These are phyloP conservation scores for Candida saitoana DNA, from an alignment of 805 yeast species.

Conservation along the genomic window DNA sequence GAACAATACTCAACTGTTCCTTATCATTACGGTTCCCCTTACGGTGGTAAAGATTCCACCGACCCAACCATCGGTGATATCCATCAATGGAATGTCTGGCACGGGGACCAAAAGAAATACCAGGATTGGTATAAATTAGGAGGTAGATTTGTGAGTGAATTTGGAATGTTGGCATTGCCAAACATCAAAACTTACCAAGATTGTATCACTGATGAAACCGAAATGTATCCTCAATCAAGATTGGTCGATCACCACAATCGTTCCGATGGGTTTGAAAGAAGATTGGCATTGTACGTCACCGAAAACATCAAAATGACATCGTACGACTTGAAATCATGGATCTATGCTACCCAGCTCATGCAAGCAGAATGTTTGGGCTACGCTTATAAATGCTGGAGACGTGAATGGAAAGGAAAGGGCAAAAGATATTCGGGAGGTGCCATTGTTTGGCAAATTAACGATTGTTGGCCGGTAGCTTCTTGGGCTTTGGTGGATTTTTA, in stretches of 20 bases:
- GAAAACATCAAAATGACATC: slow-evolving; percentile 38
- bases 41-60: slow-evolving; percentile 35
- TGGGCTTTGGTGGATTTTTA: slow-evolving; percentile 47
- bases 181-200: slow-evolving; percentile 28
- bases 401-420: slow-evolving; percentile 39
- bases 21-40: slow-evolving; percentile 49
- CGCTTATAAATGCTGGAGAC: slow-evolving; percentile 46
- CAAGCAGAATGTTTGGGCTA: slow-evolving; percentile 47
- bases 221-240: slow-evolving; percentile 42
- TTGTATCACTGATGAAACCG: slow-evolving; percentile 33
- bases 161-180: slow-evolving; percentile 52
- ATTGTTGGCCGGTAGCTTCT: slow-evolving; percentile 51
- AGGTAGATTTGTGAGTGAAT: slow-evolving; percentile 51
- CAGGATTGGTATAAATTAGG: slow-evolving; percentile 45
- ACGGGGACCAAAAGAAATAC: slow-evolving; percentile 46
- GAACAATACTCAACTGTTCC: slow-evolving; percentile 19
- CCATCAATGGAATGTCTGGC: slow-evolving; percentile 60
- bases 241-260: slow-evolving; percentile 46
- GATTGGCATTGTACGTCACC: slow-evolving; percentile 43
- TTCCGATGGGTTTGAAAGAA: slow-evolving; percentile 45
- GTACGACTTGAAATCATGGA: slow-evolving; percentile 39
- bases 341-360: slow-evolving; percentile 50
- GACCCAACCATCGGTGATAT: slow-evolving; percentile 45
- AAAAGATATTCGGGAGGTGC: slow-evolving; percentile 41
- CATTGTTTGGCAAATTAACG: slow-evolving; percentile 52